Evolutionary conservation across 2,329 filamentous ascomycete genomes (phyloP).

Genomic region (Fusarium fracticaudum): DNA sequence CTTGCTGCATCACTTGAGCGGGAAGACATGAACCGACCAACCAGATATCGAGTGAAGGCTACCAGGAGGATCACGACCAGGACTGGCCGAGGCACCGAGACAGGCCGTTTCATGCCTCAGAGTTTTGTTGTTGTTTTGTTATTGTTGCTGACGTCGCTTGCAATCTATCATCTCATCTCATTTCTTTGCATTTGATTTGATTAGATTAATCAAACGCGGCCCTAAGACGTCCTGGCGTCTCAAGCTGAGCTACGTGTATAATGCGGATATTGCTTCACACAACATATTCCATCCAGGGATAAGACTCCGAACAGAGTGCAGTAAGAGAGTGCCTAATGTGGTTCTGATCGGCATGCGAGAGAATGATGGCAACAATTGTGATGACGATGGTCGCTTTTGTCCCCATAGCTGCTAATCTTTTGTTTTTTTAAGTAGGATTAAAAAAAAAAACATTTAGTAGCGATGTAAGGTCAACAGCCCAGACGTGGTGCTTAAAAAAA

Average conservation of each 20-base stretch:
- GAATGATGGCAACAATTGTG: conserved; percentile 12
- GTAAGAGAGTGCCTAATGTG: conserved; percentile 11
- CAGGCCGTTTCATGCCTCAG: conserved; percentile 17
- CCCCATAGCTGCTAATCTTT: background rate
- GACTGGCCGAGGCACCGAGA: conserved; percentile 18
- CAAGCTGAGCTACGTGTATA: background rate
- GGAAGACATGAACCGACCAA: conserved; percentile 31
- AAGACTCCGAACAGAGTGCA: background rate
- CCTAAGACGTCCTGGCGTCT: conserved; percentile 6
- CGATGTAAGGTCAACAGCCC: background rate
- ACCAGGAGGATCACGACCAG: conserved; percentile 12
- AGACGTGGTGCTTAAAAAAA: background rate
- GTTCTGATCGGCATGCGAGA: conserved; percentile 22
- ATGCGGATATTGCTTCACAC: conserved; percentile 19
- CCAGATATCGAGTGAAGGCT: conserved; percentile 11
- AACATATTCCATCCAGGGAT: background rate
- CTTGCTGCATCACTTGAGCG: conserved; percentile 23
- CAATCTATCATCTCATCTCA: conserved; percentile 4
- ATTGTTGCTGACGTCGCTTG: conserved; percentile 9
- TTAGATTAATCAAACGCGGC: conserved; percentile 19
- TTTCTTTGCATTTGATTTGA: conserved; percentile 12
- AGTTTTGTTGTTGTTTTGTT: conserved; percentile 25
- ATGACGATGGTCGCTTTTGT: conserved; percentile 17
- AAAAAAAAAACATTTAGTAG: background rate
- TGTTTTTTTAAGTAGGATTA: background rate